Evolutionary conservation across 805 yeast genomes (phyloP).

Genomic region (Komagataella mondaviorum): DNA sequence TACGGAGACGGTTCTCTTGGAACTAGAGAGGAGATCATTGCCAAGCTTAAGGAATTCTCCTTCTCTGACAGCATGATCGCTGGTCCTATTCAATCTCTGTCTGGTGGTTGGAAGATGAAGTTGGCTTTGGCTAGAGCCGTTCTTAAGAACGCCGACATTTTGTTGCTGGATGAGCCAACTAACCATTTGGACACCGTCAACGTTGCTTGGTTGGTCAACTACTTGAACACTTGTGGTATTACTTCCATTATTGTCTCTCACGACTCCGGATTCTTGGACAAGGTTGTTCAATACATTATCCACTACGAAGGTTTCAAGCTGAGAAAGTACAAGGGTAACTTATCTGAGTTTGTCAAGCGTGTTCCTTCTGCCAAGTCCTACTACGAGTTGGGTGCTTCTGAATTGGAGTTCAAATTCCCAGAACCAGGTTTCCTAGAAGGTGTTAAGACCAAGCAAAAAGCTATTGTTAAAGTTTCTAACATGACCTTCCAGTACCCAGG

Average conservation of each 20-base stretch:
- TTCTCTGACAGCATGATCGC: conserved; percentile 88
- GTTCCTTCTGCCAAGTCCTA: conserved; percentile 98
- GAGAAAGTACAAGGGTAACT: conserved; percentile 99
- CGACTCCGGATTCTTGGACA: conserved; percentile 99
- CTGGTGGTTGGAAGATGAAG: conserved; percentile 99
- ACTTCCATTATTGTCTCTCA: conserved; percentile 98
- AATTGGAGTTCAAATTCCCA: conserved; percentile 93
- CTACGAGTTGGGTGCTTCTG: conserved; percentile 98
- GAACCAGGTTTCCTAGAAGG: conserved; percentile 99
- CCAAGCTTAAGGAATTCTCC: conserved; percentile 77
- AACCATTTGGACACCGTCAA: conserved; percentile 99
- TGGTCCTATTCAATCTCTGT: conserved; percentile 91
- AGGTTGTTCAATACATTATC: conserved; percentile 94
- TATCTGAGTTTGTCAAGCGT: conserved; percentile 95
- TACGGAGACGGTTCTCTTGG: conserved; percentile 69
- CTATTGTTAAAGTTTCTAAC: conserved; percentile 94
- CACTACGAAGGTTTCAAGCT: conserved; percentile 99
- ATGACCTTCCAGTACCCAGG: conserved; percentile 99
- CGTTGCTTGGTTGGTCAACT: conserved; percentile 99
- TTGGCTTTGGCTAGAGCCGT: conserved; percentile 99
- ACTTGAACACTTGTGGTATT: conserved; percentile 96
- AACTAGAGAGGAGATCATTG: conserved; percentile 56
- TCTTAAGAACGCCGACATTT: conserved; percentile 94
- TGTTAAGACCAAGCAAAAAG: conserved; percentile 99
- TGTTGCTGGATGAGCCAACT: conserved; percentile 98